Conservation (phyloP, 129 eudicot genomes). For the Escallonia herrerae region DNA sequence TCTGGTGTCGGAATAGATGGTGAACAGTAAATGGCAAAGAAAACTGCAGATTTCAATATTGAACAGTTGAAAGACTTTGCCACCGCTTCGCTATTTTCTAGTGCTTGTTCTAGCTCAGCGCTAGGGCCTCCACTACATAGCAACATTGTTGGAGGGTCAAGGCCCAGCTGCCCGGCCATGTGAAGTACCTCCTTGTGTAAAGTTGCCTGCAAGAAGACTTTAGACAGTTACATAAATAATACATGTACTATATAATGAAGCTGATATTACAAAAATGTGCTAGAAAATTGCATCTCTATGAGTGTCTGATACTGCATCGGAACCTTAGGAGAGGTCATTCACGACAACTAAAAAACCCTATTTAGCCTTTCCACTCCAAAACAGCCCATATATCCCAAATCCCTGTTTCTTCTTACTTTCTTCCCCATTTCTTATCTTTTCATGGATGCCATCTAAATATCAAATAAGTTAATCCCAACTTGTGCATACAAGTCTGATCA, state of each 20-base stretch:
- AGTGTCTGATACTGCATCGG: too few species aligned
- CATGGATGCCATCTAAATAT: too few species aligned
- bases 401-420: too few species aligned
- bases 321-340: too few species aligned
- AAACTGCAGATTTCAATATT: conserved; percentile 52
- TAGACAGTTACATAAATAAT: not conserved
- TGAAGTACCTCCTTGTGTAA: conserved; percentile 66
- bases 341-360: too few species aligned
- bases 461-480: too few species aligned
- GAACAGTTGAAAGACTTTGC: conserved; percentile 75
- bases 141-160: conserved; percentile 91
- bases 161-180: conserved; percentile 99
- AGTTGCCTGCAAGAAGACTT: conserved; percentile 59
- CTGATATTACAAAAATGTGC: too few species aligned
- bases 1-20: conserved; percentile 35
- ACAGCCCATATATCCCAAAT: too few species aligned
- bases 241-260: not conserved
- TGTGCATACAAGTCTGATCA: too few species aligned
- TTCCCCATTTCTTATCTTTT: too few species aligned
- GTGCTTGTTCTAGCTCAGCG: conserved; percentile 71
- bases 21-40: conserved; percentile 65
- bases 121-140: conserved; percentile 55
- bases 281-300: too few species aligned
- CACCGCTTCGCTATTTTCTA: conserved; percentile 73
- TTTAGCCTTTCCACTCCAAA: too few species aligned